Conservation (phyloP, 805 yeast species). For the Kodamaea laetipori region DNA sequence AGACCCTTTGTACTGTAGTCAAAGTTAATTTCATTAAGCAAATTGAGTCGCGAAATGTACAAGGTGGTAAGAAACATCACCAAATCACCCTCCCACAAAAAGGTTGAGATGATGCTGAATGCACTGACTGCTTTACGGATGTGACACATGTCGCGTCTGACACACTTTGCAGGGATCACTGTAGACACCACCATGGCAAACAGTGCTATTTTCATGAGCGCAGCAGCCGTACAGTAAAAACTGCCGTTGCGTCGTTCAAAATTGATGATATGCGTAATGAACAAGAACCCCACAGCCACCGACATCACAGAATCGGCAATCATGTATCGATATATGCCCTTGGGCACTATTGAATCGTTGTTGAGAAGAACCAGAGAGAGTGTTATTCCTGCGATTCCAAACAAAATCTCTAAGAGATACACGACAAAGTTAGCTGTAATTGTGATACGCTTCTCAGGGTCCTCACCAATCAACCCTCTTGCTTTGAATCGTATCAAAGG, state of each 20-base stretch:
- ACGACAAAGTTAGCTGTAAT: conserved; percentile 32
- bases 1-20: conserved; percentile 27
- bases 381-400: conserved; percentile 30
- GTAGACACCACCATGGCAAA: conserved; percentile 32
- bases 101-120: conserved; percentile 39
- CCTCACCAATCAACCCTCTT: conserved; percentile 16
- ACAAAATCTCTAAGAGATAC: conserved; percentile 33
- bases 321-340: conserved; percentile 37
- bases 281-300: conserved; percentile 34
- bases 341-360: conserved; percentile 25
- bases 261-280: conserved; percentile 38
- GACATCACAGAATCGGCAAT: conserved; percentile 39
- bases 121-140: conserved; percentile 39
- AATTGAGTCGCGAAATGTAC: conserved; percentile 38
- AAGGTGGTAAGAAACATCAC: conserved; percentile 41
- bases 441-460: conserved; percentile 17
- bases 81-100: conserved; percentile 40
- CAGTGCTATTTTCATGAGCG: conserved; percentile 36
- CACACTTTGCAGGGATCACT: conserved; percentile 31
- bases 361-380: conserved; percentile 28
- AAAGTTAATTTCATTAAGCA: conserved; percentile 35
- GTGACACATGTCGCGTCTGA: conserved; percentile 24
- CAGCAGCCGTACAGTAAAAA: conserved; percentile 39
- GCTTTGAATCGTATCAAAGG: conserved; percentile 29
- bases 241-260: conserved; percentile 44